Evolutionary conservation across 2,329 filamentous ascomycete species (phyloP), one percentile per base, ranked within the genome.

Genomic region (Capronia coronata): DNA sequence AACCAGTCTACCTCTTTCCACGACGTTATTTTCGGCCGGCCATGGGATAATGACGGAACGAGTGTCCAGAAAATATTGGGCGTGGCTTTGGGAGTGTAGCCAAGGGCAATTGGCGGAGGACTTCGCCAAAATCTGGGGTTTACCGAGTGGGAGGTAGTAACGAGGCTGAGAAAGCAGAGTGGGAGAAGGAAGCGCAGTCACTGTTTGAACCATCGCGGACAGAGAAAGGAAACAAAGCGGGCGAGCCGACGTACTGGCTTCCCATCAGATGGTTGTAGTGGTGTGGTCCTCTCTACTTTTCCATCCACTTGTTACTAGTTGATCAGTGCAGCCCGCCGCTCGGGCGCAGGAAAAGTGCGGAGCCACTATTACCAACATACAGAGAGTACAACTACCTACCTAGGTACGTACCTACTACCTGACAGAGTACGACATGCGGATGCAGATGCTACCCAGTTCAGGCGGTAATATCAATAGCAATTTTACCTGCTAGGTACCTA

Each of bases 101-200:
- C 45, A 43, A 51, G 44, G 40, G 47, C 51, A 35, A 32, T 11
- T 14, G 29, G 40, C 43, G 47, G 19, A 38, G 39, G 18, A n/a
- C 25, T 23, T 39, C 23, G 38, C 34, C 14, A 22, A 22, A 39
- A 43, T 8, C 19, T 38, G 38, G n/a, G n/a, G n/a, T n/a, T n/a
- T n/a, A n/a, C n/a, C n/a, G n/a, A n/a, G n/a, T 23, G 14, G 25
- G 6, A 10, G 35, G 10, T 10, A 27, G 25, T 25, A 39, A 25
- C 30, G 14, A 27, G 30, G 30, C 18, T 35, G 32, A 46, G 29
- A n/a, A 46, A 16, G 23, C 25, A 23, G 11, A 16, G 21, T 21
- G n/a, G 39, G 34, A 23, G 43, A 46, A 46, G 18, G 27, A 30
- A 29, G 40, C 29, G 40, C 13, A 19, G 22, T 14, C 14, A 29